A percentile compares a stretch with the other conserved stretches of the same genome.
Evolutionary conservation across 371 early-diverging fungal genomes (phyloP).

Genomic region (Mortierella sp.): DNA sequence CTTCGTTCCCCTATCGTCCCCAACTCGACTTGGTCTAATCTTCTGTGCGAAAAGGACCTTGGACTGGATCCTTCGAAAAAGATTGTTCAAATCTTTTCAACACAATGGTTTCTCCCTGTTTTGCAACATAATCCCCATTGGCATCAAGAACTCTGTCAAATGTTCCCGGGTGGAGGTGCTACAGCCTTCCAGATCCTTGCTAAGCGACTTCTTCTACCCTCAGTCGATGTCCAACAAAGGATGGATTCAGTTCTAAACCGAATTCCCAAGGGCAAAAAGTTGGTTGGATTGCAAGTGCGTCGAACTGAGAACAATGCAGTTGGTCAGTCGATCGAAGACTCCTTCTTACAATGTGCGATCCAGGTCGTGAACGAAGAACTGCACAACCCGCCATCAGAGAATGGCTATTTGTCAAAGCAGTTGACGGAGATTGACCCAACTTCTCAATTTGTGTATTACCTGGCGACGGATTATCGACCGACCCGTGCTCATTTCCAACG

Average conservation of each 20-base stretch:
- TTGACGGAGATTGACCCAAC: not conserved
- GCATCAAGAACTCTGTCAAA: constrained; percentile 31
- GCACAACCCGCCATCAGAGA: not conserved
- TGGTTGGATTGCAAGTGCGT: constrained; percentile 46
- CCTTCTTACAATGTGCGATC: constrained; percentile 41
- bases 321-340: constrained; percentile 35
- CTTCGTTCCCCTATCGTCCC: constrained; percentile 33
- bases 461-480: constrained; percentile 48
- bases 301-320: constrained; percentile 52
- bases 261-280: constrained; percentile 30
- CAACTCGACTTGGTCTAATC: constrained; percentile 32
- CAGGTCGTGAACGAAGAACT: constrained; percentile 27
- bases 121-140: constrained; percentile 44
- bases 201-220: constrained; percentile 25
- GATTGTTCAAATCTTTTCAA: constrained; percentile 30
- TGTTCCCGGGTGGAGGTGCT: constrained; percentile 36
- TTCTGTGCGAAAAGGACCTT: constrained; percentile 26
- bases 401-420: not conserved
- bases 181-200: constrained; percentile 39
- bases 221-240: constrained; percentile 25
- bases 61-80: constrained; percentile 14
- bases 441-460: constrained; percentile 30
- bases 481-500: constrained; percentile 48
- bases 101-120: constrained; percentile 50
- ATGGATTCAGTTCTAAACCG: constrained; percentile 35